A percentile compares a stretch with the other conserved stretches of the same genome.
Evolutionary conservation across 2,329 filamentous ascomycete species (phyloP).

Genomic region (Colletotrichum sp.): DNA sequence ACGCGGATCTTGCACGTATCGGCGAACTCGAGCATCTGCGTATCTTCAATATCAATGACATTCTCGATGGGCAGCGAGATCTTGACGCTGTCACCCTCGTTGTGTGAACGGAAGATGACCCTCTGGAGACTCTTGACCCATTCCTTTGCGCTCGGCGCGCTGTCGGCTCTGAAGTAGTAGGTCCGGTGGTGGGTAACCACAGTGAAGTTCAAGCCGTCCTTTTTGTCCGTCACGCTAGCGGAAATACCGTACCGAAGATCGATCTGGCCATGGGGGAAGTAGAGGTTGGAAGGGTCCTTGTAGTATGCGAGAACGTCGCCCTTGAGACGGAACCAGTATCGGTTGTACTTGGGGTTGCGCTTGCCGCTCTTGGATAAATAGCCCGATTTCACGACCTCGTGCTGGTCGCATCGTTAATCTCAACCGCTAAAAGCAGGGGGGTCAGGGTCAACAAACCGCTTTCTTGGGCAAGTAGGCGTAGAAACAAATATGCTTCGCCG

Average conservation of each 20-base stretch:
- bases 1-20: conserved; percentile 94
- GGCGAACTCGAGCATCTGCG: conserved; percentile 86
- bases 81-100: conserved; percentile 96
- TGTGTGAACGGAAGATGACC: conserved; percentile 94
- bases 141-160: conserved; percentile 84
- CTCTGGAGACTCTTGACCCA: conserved; percentile 95
- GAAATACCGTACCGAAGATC: conserved; percentile 92
- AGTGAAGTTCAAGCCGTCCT: conserved; percentile 77
- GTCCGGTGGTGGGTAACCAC: conserved; percentile 83
- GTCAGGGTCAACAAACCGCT: conserved; percentile 58
- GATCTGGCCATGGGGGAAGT: conserved; percentile 91
- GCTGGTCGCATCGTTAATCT: conserved; percentile 42
- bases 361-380: conserved; percentile 88
- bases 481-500: conserved; percentile 90
- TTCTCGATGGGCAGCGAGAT: conserved; percentile 90
- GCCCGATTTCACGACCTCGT: conserved; percentile 81
- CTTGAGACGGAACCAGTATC: conserved; percentile 93
- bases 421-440: neutral
- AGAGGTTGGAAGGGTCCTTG: conserved; percentile 80
- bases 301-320: conserved; percentile 94
- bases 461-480: conserved; percentile 98
- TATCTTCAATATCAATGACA: conserved; percentile 91
- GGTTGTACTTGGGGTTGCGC: conserved; percentile 84
- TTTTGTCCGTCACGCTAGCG: conserved; percentile 78
- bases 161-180: conserved; percentile 90